Conservation (phyloP, 306 rosid species). For the Neltuma alba region DNA sequence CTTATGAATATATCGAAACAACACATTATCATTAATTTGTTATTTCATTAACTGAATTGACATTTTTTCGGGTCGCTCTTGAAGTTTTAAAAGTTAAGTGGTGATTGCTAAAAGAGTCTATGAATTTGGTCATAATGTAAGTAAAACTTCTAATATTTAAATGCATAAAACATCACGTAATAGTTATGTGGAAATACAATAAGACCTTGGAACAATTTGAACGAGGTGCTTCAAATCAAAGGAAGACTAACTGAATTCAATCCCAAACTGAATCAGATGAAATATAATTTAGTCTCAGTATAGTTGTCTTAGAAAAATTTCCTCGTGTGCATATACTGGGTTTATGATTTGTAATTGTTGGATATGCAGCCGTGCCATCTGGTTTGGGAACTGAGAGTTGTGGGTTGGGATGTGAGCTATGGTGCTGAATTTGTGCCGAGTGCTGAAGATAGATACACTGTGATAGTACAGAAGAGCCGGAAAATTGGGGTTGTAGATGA, state of each 20-base stretch:
- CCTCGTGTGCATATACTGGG: not conserved
- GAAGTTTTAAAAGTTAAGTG: not conserved
- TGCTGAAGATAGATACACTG: constrained; percentile 77
- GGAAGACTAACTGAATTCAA: not conserved
- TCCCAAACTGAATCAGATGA: not conserved
- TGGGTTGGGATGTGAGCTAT: constrained; percentile 87
- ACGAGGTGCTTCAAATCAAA: not conserved
- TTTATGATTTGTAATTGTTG: not conserved
- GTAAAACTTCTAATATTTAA: not conserved
- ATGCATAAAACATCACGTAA: not conserved
- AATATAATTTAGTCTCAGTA: not conserved
- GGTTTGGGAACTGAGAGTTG: constrained; percentile 83
- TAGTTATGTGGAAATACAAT: not conserved
- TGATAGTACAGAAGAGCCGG: constrained; percentile 77
- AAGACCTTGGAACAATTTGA: not conserved
- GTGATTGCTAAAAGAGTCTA: not conserved
- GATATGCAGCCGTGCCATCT: constrained; percentile 53
- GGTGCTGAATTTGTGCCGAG: constrained; percentile 86
- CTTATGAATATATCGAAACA: not conserved
- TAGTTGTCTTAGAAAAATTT: not conserved
- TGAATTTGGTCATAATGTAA: not conserved
- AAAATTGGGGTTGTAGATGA: constrained; percentile 68
- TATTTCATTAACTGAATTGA: not conserved
- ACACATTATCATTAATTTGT: not conserved
- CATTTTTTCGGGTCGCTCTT: not conserved